Evolutionary conservation across 352 stramenopile species (phyloP).

Genomic region (Aphanomyces astaci): DNA sequence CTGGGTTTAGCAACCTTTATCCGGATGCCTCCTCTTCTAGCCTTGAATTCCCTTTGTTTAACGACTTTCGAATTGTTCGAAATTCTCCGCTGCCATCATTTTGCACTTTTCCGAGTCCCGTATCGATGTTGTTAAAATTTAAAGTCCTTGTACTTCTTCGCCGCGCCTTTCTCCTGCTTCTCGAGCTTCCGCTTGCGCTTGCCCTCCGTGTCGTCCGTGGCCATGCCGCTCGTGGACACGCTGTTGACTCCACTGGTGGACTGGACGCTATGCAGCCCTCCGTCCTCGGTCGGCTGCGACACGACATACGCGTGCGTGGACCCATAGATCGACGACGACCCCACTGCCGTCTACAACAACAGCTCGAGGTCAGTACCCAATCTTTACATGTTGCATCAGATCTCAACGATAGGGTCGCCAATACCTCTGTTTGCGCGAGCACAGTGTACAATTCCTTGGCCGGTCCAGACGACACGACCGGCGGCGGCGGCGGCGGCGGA

Average conservation of each 20-base stretch:
- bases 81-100: no score
- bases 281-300: conserved; percentile 29
- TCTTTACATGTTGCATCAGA: no score
- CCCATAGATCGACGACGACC: conserved; percentile 54
- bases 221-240: conserved; percentile 31
- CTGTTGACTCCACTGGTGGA: conserved; percentile 30
- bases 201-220: conserved; percentile 35
- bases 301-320: conserved; percentile 71
- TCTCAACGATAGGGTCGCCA: no score
- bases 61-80: no score
- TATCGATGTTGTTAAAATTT: no score
- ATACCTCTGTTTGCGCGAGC: conserved; percentile 65
- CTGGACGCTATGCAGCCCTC: conserved; percentile 4
- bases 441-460: conserved; percentile 75
- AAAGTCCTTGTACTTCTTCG: conserved; percentile 76
- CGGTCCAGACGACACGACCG: background rate
- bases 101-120: no score
- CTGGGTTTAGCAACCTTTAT: background rate
- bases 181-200: conserved; percentile 67
- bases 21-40: background rate
- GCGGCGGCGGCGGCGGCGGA: conserved; percentile 40
- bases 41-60: background rate
- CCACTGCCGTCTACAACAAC: conserved; percentile 48
- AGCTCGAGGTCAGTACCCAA: background rate
- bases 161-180: conserved; percentile 58